These are phyloP conservation scores for Calonectria henricotiae DNA, from an alignment of 2,329 filamentous ascomycete genomes.

Conservation along the genomic window DNA sequence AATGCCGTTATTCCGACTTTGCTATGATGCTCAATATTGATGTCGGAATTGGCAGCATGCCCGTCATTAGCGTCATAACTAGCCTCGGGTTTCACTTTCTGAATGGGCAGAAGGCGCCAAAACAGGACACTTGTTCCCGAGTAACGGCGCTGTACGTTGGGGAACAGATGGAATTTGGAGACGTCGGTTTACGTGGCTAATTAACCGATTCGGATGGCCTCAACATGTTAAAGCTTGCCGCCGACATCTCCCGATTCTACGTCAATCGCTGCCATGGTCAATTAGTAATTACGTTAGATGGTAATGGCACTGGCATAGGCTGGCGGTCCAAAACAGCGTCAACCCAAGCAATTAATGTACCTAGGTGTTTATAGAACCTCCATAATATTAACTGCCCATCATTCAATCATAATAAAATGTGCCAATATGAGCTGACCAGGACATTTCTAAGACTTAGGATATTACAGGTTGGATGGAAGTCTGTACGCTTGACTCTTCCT, in stretches of 20 bases:
- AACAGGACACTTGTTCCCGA: not conserved
- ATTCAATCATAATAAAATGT: too few relatives aligned
- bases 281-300: not conserved
- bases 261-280: too few relatives aligned
- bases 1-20: not conserved
- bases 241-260: too few relatives aligned
- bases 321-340: not conserved
- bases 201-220: not conserved
- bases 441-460: too few relatives aligned
- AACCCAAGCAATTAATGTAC: not conserved
- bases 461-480: too few relatives aligned
- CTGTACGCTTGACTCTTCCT: too few relatives aligned
- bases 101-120: not conserved
- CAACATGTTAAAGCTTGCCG: too few relatives aligned
- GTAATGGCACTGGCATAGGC: not conserved
- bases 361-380: too few relatives aligned
- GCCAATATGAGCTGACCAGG: too few relatives aligned
- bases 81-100: conserved; percentile 10
- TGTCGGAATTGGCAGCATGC: not conserved
- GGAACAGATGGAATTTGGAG: not conserved
- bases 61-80: not conserved
- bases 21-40: not conserved
- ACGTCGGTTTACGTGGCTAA: not conserved
- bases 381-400: too few relatives aligned
- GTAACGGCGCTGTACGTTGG: not conserved